Conservation (phyloP, 2,329 filamentous ascomycete species). For the Epichloe festucae region DNA sequence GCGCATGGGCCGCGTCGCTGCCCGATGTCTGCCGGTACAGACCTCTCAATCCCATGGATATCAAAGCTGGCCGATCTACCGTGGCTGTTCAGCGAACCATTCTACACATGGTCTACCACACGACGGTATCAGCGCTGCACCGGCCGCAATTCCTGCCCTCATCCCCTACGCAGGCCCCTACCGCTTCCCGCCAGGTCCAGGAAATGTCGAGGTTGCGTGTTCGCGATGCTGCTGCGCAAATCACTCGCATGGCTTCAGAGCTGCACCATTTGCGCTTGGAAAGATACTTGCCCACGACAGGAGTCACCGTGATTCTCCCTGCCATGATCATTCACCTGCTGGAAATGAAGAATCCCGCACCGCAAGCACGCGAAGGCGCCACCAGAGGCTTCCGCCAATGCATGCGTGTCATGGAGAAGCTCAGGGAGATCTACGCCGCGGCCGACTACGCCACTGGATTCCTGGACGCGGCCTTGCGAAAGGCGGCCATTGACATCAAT, state of each 20-base stretch:
- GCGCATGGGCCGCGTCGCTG: slow-evolving; percentile 62
- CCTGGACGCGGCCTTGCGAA: slow-evolving; percentile 80
- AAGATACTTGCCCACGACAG: slow-evolving; percentile 72
- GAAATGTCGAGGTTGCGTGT: slow-evolving; percentile 75
- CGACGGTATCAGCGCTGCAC: slow-evolving; percentile 80
- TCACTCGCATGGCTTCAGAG: slow-evolving; percentile 71
- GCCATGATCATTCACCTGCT: slow-evolving; percentile 90
- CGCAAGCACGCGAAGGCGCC: slow-evolving; percentile 57
- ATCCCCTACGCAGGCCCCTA: slow-evolving; percentile 39
- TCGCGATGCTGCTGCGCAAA: slow-evolving; percentile 69
- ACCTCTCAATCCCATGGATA: slow-evolving; percentile 38
- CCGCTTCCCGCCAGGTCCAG: slow-evolving; percentile 54
- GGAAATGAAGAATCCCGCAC: slow-evolving; percentile 75
- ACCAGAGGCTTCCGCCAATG: slow-evolving; percentile 78
- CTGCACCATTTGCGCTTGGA: slow-evolving; percentile 63
- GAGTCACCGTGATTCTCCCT: slow-evolving; percentile 79
- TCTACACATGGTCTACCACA: slow-evolving; percentile 87
- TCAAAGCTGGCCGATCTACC: slow-evolving; percentile 46
- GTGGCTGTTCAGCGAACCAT: slow-evolving; percentile 65
- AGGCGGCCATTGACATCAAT: slow-evolving; percentile 64
- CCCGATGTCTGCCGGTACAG: slow-evolving; percentile 60
- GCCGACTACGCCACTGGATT: slow-evolving; percentile 96
- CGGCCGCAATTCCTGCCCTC: slow-evolving; percentile 81
- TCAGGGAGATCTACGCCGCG: slow-evolving; percentile 81
- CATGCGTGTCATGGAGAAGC: slow-evolving; percentile 79